These are phyloP conservation scores for Fraxinus paxiana DNA, from an alignment of 305 asterid species.

Conservation along the genomic window DNA sequence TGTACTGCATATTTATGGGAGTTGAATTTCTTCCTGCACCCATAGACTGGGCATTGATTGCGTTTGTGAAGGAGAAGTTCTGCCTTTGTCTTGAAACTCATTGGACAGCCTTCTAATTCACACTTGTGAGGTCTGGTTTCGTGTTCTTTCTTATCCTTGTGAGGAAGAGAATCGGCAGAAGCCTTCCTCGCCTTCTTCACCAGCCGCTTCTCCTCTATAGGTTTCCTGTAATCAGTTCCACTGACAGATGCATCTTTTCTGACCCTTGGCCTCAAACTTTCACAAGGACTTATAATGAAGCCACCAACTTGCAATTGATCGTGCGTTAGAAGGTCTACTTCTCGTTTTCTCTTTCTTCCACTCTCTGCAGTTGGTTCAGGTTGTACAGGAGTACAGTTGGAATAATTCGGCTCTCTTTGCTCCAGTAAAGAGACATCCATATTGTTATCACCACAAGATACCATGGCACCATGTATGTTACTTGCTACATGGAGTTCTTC, in stretches of 20 bases:
- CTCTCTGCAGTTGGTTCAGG: slow-evolving; percentile 19
- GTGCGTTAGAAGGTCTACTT: slow-evolving; percentile 35
- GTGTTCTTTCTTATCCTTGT: slow-evolving; percentile 30
- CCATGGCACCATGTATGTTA: slow-evolving; percentile 21
- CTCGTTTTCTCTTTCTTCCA: slow-evolving; percentile 57
- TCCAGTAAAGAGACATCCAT: slow-evolving; percentile 17
- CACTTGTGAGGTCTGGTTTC: slow-evolving; percentile 47
- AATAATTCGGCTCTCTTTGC: slow-evolving; percentile 24
- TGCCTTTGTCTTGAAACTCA: slow-evolving; percentile 67
- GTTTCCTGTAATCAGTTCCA: slow-evolving; percentile 23
- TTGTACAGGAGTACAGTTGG: slow-evolving; percentile 16
- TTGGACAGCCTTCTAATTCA: slow-evolving; percentile 54
- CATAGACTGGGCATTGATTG: background rate
- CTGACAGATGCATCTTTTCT: slow-evolving; percentile 25
- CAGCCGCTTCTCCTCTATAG: slow-evolving; percentile 18
- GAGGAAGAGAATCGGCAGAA: slow-evolving; percentile 21
- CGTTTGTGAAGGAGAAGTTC: background rate
- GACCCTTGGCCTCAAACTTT: slow-evolving; percentile 77
- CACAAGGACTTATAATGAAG: slow-evolving; percentile 81
- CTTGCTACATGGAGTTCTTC: slow-evolving; percentile 25
- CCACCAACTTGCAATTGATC: slow-evolving; percentile 26
- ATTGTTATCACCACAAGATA: slow-evolving; percentile 13
- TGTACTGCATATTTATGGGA: background rate
- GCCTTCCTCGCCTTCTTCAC: slow-evolving; percentile 32
- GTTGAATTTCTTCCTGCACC: background rate